phyloP scores from a whole-genome alignment of 1,139 yeast species.

The Suzukiozyma palmioleophila region DNA sequence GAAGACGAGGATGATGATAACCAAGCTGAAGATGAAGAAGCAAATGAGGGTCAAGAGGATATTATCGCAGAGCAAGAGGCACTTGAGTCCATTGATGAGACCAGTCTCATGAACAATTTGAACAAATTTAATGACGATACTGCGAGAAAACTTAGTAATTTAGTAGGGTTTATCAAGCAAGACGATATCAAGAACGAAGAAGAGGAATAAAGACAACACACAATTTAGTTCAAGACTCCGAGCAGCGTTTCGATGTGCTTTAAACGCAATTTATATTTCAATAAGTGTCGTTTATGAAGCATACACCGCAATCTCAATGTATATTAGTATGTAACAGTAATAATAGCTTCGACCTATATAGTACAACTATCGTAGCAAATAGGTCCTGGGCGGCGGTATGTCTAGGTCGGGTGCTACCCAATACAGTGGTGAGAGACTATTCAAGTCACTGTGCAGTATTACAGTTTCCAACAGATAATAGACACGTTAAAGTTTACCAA shows the following conservation, averaged over 20 bases:
- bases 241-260: too few relatives aligned
- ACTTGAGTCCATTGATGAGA: slow-evolving; percentile 7
- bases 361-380: too few relatives aligned
- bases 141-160: slow-evolving; percentile 31
- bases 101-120: slow-evolving; percentile 26
- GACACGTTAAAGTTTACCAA: slow-evolving; percentile 2
- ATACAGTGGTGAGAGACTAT: too few relatives aligned
- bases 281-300: too few relatives aligned
- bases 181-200: slow-evolving; percentile 17
- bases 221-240: too few relatives aligned
- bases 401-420: too few relatives aligned
- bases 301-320: too few relatives aligned
- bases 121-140: slow-evolving; percentile 31
- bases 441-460: not conserved
- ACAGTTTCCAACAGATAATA: not conserved
- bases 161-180: slow-evolving; percentile 48
- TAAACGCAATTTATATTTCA: too few relatives aligned
- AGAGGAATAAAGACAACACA: not conserved
- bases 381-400: too few relatives aligned
- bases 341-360: too few relatives aligned
- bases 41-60: slow-evolving; percentile 20
- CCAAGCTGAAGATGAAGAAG: slow-evolving; percentile 18
- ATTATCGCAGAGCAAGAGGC: slow-evolving; percentile 14
- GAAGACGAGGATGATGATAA: slow-evolving; percentile 20
- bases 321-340: too few relatives aligned